A percentile compares a stretch with the other conserved stretches of the same genome.
Conservation (phyloP, 2,329 filamentous ascomycete species). For the Tetracladium maxilliforme region DNA sequence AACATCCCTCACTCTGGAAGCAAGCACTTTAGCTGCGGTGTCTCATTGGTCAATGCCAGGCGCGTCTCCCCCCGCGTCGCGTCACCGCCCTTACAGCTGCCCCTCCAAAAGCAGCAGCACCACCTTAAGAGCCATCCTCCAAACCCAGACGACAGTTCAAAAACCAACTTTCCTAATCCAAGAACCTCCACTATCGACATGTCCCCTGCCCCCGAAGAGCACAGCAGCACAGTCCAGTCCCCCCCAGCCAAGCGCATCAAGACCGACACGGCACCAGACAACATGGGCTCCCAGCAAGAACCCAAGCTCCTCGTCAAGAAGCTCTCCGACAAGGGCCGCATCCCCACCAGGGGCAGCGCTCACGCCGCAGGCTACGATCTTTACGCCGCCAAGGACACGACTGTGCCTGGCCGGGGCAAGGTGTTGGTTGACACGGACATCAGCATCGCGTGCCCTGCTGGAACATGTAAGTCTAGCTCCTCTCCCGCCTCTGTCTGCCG, state of each 20-base stretch:
- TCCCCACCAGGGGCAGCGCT: conserved; percentile 78
- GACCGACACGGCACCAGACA: conserved; percentile 1
- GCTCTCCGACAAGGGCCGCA: conserved; percentile 61
- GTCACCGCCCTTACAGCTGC: too few relatives aligned
- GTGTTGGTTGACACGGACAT: conserved; percentile 83
- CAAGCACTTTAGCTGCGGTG: too few relatives aligned
- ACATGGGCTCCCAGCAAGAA: conserved; percentile 1
- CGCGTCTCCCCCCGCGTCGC: too few relatives aligned
- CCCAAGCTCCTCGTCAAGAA: conserved; percentile 53
- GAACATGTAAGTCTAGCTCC: conserved; percentile 56
- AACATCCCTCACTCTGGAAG: too few relatives aligned
- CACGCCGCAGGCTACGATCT: conserved; percentile 91
- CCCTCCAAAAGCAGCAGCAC: too few relatives aligned
- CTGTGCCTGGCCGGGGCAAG: conserved; percentile 71
- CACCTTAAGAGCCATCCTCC: too few relatives aligned
- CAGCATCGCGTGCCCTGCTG: conserved; percentile 75
- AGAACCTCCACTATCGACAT: conserved; percentile 1
- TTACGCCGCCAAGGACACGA: conserved; percentile 62
- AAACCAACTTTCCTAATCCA: conserved; percentile 1
- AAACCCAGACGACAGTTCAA: too few relatives aligned
- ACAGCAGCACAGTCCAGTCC: neutral
- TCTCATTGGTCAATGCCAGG: too few relatives aligned
- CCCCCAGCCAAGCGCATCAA: conserved; percentile 1
- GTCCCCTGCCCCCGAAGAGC: conserved; percentile 1
- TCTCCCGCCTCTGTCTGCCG: conserved; percentile 3